A percentile compares a stretch with the other conserved stretches of the same genome.
phyloP scores from a whole-genome alignment of 2,329 filamentous ascomycete species.

The Fusarium luffae region DNA sequence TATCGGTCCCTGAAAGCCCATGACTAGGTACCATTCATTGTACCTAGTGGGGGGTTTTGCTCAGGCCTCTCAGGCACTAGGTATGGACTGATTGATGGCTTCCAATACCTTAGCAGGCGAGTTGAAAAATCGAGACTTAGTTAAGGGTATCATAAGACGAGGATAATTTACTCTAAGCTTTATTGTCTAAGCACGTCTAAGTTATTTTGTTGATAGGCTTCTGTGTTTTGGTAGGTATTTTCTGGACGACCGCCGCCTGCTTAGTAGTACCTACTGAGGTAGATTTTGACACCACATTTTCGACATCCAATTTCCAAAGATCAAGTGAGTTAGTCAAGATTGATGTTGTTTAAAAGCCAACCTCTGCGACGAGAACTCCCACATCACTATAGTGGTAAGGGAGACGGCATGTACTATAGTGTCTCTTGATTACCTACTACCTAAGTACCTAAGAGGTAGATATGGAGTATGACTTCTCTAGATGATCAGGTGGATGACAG shows the following conservation, averaged over 20 bases:
- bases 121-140: no score
- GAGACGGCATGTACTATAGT: not conserved
- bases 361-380: not conserved
- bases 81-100: not conserved
- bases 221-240: no score
- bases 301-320: not conserved
- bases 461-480: no score
- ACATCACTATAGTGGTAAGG: not conserved
- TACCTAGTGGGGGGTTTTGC: slow-evolving; percentile 3
- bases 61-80: not conserved
- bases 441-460: no score
- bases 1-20: slow-evolving; percentile 26
- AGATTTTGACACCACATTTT: not conserved
- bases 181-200: no score
- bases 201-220: no score
- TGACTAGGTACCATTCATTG: not conserved
- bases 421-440: not conserved
- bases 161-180: no score
- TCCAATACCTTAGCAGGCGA: no score
- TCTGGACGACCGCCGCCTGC: no score
- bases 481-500: no score
- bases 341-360: not conserved
- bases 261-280: not conserved
- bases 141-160: no score
- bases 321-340: not conserved